These are phyloP conservation scores for Reticulascus tulasneorum DNA, from an alignment of 2,329 filamentous ascomycete species.

Conservation along the genomic window DNA sequence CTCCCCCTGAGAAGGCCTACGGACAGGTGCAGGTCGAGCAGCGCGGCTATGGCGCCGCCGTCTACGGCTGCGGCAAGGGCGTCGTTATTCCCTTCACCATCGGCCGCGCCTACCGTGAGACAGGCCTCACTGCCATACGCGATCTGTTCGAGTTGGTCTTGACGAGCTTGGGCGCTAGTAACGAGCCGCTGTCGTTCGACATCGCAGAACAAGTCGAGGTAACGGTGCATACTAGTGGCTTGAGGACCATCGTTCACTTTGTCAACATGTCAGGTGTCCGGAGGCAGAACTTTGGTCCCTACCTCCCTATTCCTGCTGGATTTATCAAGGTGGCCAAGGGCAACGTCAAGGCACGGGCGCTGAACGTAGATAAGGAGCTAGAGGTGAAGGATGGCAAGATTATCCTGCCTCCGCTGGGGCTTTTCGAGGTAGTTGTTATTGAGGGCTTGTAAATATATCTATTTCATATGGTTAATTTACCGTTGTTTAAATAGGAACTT, in stretches of 20 bases:
- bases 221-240: slow-evolving; percentile 4
- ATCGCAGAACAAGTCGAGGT: slow-evolving; percentile 10
- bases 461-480: no score
- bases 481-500: no score
- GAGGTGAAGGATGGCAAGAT: slow-evolving; percentile 8
- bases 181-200: slow-evolving; percentile 3
- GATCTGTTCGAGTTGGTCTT: slow-evolving; percentile 6
- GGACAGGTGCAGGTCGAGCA: slow-evolving; percentile 10
- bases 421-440: slow-evolving; percentile 11
- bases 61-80: slow-evolving; percentile 4
- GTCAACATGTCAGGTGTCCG: slow-evolving; percentile 11
- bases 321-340: not conserved
- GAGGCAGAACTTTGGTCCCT: slow-evolving; percentile 9
- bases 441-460: no score
- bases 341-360: slow-evolving; percentile 1
- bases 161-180: not conserved
- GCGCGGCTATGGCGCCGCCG: slow-evolving; percentile 7
- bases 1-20: slow-evolving; percentile 13
- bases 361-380: slow-evolving; percentile 1
- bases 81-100: slow-evolving; percentile 8
- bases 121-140: slow-evolving; percentile 7
- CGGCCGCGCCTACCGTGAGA: slow-evolving; percentile 8
- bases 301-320: slow-evolving; percentile 5
- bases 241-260: slow-evolving; percentile 7
- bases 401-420: slow-evolving; percentile 8